phyloP scores from a whole-genome alignment of 2,329 filamentous ascomycete genomes.

The Aspergillus sclerotialis region DNA sequence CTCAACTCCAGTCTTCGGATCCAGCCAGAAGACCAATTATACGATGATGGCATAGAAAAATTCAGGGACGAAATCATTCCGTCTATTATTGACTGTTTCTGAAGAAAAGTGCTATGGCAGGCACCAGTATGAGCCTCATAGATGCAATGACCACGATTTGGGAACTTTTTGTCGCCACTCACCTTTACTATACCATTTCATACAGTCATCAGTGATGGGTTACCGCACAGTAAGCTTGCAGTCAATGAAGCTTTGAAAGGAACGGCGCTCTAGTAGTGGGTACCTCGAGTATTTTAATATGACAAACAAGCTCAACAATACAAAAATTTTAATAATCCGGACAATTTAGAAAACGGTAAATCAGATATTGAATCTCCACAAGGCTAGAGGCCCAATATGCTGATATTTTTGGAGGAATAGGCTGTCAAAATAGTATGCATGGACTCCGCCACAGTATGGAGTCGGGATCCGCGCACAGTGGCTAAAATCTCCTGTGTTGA shows the following conservation, averaged over 20 bases:
- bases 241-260: no score
- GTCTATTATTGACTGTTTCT: conserved; percentile 3
- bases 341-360: no score
- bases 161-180: no score
- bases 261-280: no score
- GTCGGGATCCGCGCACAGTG: conserved; percentile 14
- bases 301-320: background rate
- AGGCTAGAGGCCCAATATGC: background rate
- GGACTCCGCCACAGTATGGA: conserved; percentile 33
- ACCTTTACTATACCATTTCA: no score
- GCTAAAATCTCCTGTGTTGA: conserved; percentile 13
- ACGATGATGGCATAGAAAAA: conserved; percentile 15
- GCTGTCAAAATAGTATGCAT: conserved; percentile 23
- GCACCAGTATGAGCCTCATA: background rate
- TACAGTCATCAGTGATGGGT: no score
- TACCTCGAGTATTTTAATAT: no score
- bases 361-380: background rate
- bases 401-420: conserved; percentile 6
- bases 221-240: no score
- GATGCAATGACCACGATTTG: no score
- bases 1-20: conserved; percentile 16
- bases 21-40: conserved; percentile 21
- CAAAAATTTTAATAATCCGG: no score
- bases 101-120: background rate
- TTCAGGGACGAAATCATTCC: conserved; percentile 25